phyloP scores from a whole-genome alignment of 352 stramenopile species.

The Hyaloperonospora brassicae region DNA sequence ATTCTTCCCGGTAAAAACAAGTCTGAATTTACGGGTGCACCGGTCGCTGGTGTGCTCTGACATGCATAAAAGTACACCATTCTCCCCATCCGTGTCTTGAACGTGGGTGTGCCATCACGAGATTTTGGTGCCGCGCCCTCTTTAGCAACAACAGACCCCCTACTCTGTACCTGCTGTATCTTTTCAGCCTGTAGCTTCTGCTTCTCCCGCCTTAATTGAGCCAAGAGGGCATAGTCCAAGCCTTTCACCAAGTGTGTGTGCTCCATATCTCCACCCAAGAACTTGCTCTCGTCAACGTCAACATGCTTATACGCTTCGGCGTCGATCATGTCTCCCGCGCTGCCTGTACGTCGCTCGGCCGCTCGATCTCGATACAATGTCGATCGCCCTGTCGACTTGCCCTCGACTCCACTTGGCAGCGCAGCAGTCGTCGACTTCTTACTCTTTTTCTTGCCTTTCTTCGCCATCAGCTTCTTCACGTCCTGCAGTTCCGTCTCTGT shows the following conservation, averaged over 20 bases:
- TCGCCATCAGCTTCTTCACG: slow-evolving; percentile 42
- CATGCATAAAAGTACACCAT: slow-evolving; percentile 62
- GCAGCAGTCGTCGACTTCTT: slow-evolving; percentile 34
- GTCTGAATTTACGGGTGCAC: slow-evolving; percentile 35
- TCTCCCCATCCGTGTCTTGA: slow-evolving; percentile 50
- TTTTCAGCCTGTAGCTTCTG: slow-evolving; percentile 37
- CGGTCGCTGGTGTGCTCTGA: slow-evolving; percentile 27
- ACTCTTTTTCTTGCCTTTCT: slow-evolving; percentile 52
- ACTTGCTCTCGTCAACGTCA: slow-evolving; percentile 75
- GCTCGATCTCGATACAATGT: slow-evolving; percentile 55
- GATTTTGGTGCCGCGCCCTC: slow-evolving; percentile 1
- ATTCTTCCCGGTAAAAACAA: slow-evolving; percentile 65
- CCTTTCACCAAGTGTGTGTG: slow-evolving; percentile 87
- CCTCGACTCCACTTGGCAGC: slow-evolving; percentile 1
- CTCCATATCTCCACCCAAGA: slow-evolving; percentile 69
- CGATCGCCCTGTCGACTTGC: neutral
- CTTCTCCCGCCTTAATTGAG: slow-evolving; percentile 80
- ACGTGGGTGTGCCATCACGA: slow-evolving; percentile 31
- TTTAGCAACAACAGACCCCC: neutral
- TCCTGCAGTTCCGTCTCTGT: slow-evolving; percentile 40
- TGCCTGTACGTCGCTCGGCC: slow-evolving; percentile 44
- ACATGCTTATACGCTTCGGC: slow-evolving; percentile 44
- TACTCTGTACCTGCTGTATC: slow-evolving; percentile 18
- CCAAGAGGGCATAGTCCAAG: slow-evolving; percentile 81
- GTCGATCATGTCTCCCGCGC: slow-evolving; percentile 36